A percentile compares a stretch with the other conserved stretches of the same genome.
Evolutionary conservation across 768 basidiomycete species (phyloP).

Genomic region (Coprinopsis strossmayeri): DNA sequence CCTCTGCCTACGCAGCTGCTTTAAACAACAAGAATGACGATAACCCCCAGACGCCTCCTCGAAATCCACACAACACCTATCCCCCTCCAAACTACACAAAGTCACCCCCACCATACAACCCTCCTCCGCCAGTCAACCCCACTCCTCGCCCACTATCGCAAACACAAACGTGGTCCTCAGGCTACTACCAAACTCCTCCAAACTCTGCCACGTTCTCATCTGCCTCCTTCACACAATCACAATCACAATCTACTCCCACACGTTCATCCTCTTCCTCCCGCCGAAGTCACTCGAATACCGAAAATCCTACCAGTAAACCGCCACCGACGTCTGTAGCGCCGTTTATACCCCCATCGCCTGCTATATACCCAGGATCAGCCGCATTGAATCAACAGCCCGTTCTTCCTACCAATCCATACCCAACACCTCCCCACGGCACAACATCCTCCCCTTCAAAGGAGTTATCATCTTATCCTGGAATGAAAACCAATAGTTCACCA

Average conservation of each 20-base stretch:
- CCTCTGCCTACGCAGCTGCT: background rate
- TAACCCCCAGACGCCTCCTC: background rate
- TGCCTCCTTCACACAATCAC: background rate
- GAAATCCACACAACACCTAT: background rate
- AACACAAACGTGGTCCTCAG: background rate
- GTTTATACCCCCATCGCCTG: background rate
- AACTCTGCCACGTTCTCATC: background rate
- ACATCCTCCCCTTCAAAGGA: background rate
- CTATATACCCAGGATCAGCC: background rate
- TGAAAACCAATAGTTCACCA: background rate
- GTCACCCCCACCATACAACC: slow-evolving; percentile 9
- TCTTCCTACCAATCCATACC: no score
- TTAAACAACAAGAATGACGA: no score
- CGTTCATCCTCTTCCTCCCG: background rate
- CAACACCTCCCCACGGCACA: background rate
- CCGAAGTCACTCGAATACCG: background rate
- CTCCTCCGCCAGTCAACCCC: background rate
- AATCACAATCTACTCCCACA: no score
- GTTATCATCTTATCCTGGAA: background rate
- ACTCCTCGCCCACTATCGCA: background rate
- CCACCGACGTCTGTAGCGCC: background rate
- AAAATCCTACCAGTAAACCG: background rate
- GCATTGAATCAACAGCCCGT: background rate
- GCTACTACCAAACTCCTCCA: background rate
- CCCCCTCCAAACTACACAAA: slow-evolving; percentile 3